Percentiles rank a stretch among this genome's conserved stretches.
Evolutionary conservation across 192 early-diverging fungal species (phyloP).

Genomic region (Coemansia asiatica): DNA sequence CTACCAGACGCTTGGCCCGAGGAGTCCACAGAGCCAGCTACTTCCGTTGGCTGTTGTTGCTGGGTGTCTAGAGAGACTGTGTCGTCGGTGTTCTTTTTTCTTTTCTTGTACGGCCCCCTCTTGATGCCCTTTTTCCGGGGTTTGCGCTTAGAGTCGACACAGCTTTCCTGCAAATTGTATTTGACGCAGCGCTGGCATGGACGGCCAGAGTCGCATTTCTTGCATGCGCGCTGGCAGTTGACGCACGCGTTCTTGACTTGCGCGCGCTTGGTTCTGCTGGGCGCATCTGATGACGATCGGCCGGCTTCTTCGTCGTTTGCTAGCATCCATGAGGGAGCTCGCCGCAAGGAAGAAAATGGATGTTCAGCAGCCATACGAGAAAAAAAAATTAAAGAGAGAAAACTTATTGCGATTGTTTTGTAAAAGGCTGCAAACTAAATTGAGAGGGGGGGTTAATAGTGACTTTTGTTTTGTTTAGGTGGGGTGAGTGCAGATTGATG

Average conservation of each 20-base stretch:
- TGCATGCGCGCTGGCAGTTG: slow-evolving; percentile 87
- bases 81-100: slow-evolving; percentile 23
- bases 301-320: slow-evolving; percentile 6
- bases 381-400: not conserved
- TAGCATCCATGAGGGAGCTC: not conserved
- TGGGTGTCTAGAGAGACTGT: too few relatives aligned
- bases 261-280: slow-evolving; percentile 58
- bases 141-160: slow-evolving; percentile 77
- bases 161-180: slow-evolving; percentile 66
- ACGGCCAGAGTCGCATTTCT: slow-evolving; percentile 86
- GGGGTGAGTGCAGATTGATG: not conserved
- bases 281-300: slow-evolving; percentile 8
- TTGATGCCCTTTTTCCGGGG: slow-evolving; percentile 81
- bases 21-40: not conserved
- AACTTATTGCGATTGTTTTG: too few relatives aligned
- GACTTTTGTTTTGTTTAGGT: not conserved
- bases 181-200: slow-evolving; percentile 83
- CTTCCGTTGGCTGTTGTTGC: not conserved
- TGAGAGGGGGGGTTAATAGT: too few relatives aligned
- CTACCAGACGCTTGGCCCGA: not conserved
- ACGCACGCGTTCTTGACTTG: slow-evolving; percentile 92
- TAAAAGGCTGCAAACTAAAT: too few relatives aligned
- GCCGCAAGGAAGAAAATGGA: not conserved
- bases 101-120: slow-evolving; percentile 78
- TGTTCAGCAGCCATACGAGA: not conserved